Evolutionary conservation across 176 grass and related monocot species (phyloP), one percentile per base, ranked within the genome.

Genomic region (Ampelocalamus luodianensis): DNA sequence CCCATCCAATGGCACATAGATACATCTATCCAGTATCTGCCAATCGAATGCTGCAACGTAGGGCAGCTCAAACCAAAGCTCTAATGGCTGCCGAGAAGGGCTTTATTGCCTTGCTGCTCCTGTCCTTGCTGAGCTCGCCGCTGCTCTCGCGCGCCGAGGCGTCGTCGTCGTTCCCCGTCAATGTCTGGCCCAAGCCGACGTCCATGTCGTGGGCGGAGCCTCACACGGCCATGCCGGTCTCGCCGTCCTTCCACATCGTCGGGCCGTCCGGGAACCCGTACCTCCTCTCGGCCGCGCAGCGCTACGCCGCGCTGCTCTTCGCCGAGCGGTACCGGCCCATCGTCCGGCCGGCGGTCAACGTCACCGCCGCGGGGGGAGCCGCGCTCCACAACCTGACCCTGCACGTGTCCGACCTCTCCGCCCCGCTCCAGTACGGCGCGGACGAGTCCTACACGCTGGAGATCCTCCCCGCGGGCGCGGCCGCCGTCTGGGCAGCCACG

Each of bases 101-200:
- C 17, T 55, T 48, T 54, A 29, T 74, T 23, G 26, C 44, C 20
- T 7, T 72, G 43, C 18, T 16, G 65, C 48, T 89, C 23, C 42
- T 85, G 58, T 23, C 49, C 73, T 5, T 85, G 82, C 27, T 81
- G 3, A 65, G 67, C 78, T 89, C 72, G 53, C 48, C 65, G 46
- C 56, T 71, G 15, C 69, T 13, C 9, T 11, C 74, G 6, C 11
- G 32, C 54, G 77, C 64, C 38, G 46, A 15, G 45, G 3, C 51
- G 48, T 23, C 69, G 55, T 29, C 74, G 44, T 53, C 84, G 39
- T 78, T 92, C 77, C 87, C 84, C 27, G 23, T 98, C 85, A 95
- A 98, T 71, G 80, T 95, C 0, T 98, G 96, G 93, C 93, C 96
- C n/a, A 90, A 84, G 62, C 96, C 93, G 76, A 83, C 51, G 91